Evolutionary conservation across 352 stramenopile genomes (phyloP).

Genomic region (Thraustotheca clavata): DNA sequence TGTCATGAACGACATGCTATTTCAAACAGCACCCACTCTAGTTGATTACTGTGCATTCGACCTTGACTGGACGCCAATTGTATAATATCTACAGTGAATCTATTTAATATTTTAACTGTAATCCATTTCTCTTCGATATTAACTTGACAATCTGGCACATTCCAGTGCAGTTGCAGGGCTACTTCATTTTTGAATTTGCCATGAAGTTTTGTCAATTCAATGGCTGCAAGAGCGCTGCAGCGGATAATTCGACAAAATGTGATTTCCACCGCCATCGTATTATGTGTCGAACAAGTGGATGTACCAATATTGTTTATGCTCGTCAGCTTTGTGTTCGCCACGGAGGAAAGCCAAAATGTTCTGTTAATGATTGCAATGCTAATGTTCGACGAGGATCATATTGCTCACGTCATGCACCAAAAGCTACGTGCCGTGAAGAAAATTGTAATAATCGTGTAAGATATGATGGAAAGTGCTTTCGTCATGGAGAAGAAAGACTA

Average conservation of each 20-base stretch:
- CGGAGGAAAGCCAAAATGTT: not conserved
- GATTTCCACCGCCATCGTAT: not conserved
- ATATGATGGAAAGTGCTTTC: too few relatives aligned
- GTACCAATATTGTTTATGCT: too few relatives aligned
- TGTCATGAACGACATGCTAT: too few relatives aligned
- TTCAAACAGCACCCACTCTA: not conserved
- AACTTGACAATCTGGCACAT: too few relatives aligned
- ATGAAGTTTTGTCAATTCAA: not conserved
- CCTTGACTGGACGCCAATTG: not conserved
- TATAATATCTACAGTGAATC: not conserved
- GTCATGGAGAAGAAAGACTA: too few relatives aligned
- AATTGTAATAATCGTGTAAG: too few relatives aligned
- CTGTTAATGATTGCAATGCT: not conserved
- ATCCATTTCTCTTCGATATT: too few relatives aligned
- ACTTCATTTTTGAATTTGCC: too few relatives aligned
- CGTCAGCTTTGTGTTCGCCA: too few relatives aligned
- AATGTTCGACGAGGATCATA: not conserved
- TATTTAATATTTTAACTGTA: not conserved
- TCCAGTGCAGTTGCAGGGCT: too few relatives aligned
- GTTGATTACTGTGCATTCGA: not conserved
- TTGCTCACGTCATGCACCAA: conserved; percentile 13
- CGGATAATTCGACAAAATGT: not conserved
- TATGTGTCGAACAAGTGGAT: too few relatives aligned
- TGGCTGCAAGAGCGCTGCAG: not conserved
- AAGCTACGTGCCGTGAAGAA: too few relatives aligned